phyloP scores from a whole-genome alignment of 352 stramenopile species.

The Phytophthora tubulina region DNA sequence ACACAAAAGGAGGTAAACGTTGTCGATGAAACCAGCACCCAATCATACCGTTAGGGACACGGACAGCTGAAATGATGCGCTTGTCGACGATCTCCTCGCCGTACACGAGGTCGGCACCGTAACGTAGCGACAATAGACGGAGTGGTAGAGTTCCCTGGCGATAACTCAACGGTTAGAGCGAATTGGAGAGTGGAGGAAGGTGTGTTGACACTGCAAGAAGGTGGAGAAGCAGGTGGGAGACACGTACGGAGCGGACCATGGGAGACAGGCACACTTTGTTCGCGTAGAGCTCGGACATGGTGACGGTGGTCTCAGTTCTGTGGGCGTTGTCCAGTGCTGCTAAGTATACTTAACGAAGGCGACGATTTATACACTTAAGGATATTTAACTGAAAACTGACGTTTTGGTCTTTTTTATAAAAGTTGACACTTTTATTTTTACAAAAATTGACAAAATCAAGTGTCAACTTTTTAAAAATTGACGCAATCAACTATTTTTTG shows the following conservation, averaged over 20 bases:
- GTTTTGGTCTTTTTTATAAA: too few relatives aligned
- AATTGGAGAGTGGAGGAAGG: background rate
- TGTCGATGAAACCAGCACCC: background rate
- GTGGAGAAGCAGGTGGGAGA: background rate
- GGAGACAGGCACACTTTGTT: slow-evolving; percentile 90
- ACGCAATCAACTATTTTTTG: too few relatives aligned
- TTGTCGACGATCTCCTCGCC: slow-evolving; percentile 97
- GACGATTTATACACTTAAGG: too few relatives aligned
- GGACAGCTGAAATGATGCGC: slow-evolving; percentile 86
- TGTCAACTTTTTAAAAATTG: too few relatives aligned
- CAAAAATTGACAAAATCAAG: too few relatives aligned
- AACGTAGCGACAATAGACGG: slow-evolving; percentile 90
- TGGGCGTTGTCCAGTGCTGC: slow-evolving; percentile 20
- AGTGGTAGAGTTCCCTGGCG: slow-evolving; percentile 92
- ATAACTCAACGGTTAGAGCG: slow-evolving; percentile 13
- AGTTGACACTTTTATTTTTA: too few relatives aligned
- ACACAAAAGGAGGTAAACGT: background rate
- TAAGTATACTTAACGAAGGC: background rate
- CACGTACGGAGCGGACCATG: slow-evolving; percentile 94
- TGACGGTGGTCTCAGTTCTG: slow-evolving; percentile 12
- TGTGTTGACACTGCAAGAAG: slow-evolving; percentile 10
- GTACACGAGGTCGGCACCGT: slow-evolving; percentile 94
- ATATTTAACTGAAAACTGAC: too few relatives aligned
- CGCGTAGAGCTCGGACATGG: slow-evolving; percentile 71
- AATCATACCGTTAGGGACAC: slow-evolving; percentile 80